Evolutionary conservation across 179 eudicot species (phyloP).

Genomic region (Camellia oleifera): DNA sequence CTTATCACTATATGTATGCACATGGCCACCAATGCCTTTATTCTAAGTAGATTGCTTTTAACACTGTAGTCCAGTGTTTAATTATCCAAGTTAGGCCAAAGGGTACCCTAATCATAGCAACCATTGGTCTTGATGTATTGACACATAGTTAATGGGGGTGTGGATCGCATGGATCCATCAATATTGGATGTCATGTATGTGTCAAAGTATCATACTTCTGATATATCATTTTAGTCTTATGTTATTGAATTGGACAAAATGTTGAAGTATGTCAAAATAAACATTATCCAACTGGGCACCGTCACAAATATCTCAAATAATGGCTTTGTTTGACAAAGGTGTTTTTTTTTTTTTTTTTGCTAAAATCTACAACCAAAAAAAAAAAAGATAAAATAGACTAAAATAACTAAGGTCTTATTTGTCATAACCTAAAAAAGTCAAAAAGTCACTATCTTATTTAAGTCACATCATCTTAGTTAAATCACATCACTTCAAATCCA

Average conservation of each 20-base stretch:
- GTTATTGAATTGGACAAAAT: too few species aligned
- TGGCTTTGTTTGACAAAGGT: too few species aligned
- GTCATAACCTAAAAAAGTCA: too few species aligned
- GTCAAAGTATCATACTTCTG: neutral
- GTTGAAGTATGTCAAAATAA: too few species aligned
- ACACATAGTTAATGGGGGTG: neutral
- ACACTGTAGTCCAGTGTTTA: neutral
- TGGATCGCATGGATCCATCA: constrained; percentile 16
- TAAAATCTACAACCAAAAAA: too few species aligned
- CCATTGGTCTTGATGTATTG: constrained; percentile 7
- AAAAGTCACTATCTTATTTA: too few species aligned
- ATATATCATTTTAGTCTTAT: neutral
- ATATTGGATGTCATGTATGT: constrained; percentile 20
- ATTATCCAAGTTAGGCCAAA: neutral
- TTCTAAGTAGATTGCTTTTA: neutral
- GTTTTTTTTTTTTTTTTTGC: too few species aligned
- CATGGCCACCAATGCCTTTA: constrained; percentile 18
- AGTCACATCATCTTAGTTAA: too few species aligned
- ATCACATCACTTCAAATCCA: too few species aligned
- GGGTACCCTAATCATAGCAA: constrained; percentile 11
- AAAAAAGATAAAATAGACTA: too few species aligned
- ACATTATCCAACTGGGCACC: neutral
- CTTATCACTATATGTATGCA: neutral
- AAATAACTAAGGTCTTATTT: too few species aligned
- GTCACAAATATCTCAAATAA: too few species aligned